phyloP scores from a whole-genome alignment of 352 stramenopile species.

The Globisporangium heterothallicum region DNA sequence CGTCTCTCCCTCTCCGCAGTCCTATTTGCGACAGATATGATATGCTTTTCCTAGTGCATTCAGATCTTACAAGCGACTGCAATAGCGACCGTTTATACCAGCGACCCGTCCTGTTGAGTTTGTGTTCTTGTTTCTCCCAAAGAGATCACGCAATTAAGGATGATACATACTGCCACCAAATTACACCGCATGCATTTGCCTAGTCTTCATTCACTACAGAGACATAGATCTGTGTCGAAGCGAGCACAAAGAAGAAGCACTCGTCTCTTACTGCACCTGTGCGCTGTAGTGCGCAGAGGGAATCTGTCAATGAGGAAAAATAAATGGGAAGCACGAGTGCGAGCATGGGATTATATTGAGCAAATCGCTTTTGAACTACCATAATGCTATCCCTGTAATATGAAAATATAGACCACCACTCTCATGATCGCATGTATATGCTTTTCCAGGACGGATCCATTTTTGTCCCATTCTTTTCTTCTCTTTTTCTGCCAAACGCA shows the following conservation, averaged over 20 bases:
- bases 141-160: conserved; percentile 78
- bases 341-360: background rate
- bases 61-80: conserved; percentile 85
- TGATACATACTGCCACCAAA: conserved; percentile 35
- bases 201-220: too few species aligned
- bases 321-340: background rate
- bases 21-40: conserved; percentile 84
- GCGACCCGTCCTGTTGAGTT: conserved; percentile 82
- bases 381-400: background rate
- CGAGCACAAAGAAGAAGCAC: too few species aligned
- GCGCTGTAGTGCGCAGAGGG: too few species aligned
- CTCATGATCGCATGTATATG: too few species aligned
- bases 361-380: background rate
- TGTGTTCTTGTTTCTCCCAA: conserved; percentile 58
- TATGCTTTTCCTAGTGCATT: conserved; percentile 38
- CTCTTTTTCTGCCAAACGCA: too few species aligned
- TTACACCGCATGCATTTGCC: background rate
- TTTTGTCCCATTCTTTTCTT: too few species aligned
- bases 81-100: conserved; percentile 83
- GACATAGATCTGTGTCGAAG: too few species aligned
- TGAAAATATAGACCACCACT: conserved; percentile 1
- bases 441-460: too few species aligned
- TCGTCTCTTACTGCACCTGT: too few species aligned
- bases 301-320: too few species aligned
- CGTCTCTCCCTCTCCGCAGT: conserved; percentile 32